Conservation (phyloP, 2,329 filamentous ascomycete genomes). For the Xylogone sp. region DNA sequence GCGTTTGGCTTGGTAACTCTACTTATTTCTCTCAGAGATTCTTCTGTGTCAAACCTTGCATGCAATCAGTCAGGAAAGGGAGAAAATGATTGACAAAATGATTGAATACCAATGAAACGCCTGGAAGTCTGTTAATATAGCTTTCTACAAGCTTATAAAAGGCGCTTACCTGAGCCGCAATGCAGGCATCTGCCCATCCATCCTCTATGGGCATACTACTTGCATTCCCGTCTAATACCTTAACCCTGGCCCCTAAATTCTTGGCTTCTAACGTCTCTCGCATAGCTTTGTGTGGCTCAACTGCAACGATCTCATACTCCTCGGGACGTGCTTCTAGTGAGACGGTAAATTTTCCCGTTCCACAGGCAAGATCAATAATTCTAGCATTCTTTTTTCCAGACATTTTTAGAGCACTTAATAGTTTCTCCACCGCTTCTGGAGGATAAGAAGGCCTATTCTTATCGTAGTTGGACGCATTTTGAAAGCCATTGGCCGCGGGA, state of each 20-base stretch:
- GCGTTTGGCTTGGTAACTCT: constrained; percentile 59
- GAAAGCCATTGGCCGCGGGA: constrained; percentile 47
- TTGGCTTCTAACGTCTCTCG: constrained; percentile 57
- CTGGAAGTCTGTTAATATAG: constrained; percentile 21
- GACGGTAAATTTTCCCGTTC: constrained; percentile 69
- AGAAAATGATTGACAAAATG: neutral
- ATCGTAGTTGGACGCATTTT: constrained; percentile 62
- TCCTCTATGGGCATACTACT: constrained; percentile 50
- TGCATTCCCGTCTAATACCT: constrained; percentile 54
- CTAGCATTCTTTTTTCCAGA: constrained; percentile 40
- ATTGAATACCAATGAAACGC: constrained; percentile 40
- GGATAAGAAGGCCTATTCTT: constrained; percentile 65
- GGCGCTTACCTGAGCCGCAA: constrained; percentile 61
- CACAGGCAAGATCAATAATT: constrained; percentile 62
- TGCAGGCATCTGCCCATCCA: constrained; percentile 59
- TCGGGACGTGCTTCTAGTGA: constrained; percentile 55
- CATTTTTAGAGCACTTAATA: constrained; percentile 54
- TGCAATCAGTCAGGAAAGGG: neutral
- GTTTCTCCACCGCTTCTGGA: constrained; percentile 48
- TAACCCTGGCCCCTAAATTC: constrained; percentile 38
- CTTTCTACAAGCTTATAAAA: neutral
- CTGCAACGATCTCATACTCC: constrained; percentile 53
- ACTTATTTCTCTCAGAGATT: constrained; percentile 62
- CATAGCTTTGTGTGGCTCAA: constrained; percentile 67
- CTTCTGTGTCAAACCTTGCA: constrained; percentile 61